These are phyloP conservation scores for Thielaviopsis euricoi DNA, from an alignment of 2,329 filamentous ascomycete species.

Conservation along the genomic window DNA sequence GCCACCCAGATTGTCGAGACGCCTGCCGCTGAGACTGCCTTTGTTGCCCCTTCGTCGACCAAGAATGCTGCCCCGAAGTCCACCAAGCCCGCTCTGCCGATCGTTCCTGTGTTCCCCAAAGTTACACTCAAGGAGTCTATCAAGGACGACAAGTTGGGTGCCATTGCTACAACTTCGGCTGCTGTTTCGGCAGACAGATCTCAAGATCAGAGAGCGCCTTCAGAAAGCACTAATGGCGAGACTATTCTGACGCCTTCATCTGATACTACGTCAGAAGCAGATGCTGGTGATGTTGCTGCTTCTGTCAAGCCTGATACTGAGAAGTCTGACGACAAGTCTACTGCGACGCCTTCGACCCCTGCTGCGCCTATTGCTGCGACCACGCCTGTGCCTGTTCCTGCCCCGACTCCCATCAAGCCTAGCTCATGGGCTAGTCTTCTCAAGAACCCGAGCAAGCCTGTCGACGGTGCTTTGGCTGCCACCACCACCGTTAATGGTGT, in stretches of 20 bases:
- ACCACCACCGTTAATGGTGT: slow-evolving; percentile 12
- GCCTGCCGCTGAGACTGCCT: not conserved
- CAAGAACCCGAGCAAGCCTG: slow-evolving; percentile 5
- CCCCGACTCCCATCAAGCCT: slow-evolving; percentile 12
- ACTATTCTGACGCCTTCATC: slow-evolving; percentile 3
- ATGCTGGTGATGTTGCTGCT: slow-evolving; percentile 14
- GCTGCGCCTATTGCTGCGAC: slow-evolving; percentile 11
- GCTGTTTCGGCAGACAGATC: not conserved
- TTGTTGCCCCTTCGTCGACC: slow-evolving; percentile 12
- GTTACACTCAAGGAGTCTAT: slow-evolving; percentile 16
- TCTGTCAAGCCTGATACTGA: slow-evolving; percentile 11
- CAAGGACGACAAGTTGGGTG: slow-evolving; percentile 12
- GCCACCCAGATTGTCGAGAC: not conserved
- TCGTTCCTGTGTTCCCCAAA: slow-evolving; percentile 32
- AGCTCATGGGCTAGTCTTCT: slow-evolving; percentile 13
- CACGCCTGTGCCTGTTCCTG: slow-evolving; percentile 13
- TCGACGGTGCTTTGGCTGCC: slow-evolving; percentile 17
- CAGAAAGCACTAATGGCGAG: slow-evolving; percentile 6
- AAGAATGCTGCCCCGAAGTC: slow-evolving; percentile 15
- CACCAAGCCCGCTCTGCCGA: slow-evolving; percentile 24
- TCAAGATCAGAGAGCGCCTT: not conserved
- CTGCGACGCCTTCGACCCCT: slow-evolving; percentile 12
- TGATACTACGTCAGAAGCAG: slow-evolving; percentile 7
- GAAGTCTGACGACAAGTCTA: slow-evolving; percentile 13
- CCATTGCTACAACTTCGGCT: not conserved